Base-by-base conservation (phyloP, 163 green algal species). In the Prototheca wickerhamii region DNA sequence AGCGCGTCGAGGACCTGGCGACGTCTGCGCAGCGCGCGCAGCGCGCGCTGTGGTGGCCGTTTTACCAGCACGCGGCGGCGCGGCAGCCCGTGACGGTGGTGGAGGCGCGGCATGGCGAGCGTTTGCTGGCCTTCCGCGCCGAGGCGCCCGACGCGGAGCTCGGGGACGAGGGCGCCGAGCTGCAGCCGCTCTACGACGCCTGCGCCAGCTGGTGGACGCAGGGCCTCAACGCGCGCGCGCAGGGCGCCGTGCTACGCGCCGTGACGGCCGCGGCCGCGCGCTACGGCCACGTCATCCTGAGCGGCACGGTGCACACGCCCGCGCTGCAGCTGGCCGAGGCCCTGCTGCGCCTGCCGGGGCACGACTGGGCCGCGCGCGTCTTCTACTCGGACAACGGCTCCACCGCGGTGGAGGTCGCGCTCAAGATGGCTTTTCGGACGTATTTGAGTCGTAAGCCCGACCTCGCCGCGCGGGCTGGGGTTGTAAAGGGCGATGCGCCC, bases 191-290 rank as follows among this genome's bases (percentile, higher is more conserved):
- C 50, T 94, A 94, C 60, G 93, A 99, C 75, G 91, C 72, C 26
- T 91, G 82, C 58, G 86, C 85, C 35, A 95, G 85, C 72, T 99
- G 93, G 93, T 99, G 93, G 93, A 99, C 93, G 0, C 91, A 97
- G 76, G 90, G 81, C 49, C 43, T 76, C 34, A 53, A 58, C 7
- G 49, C 37, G 28, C n/a, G 42, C 34, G 68, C 84, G 20, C 82
- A 92, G 65, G 49, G 72, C 18, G 78, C 81, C 58, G 55, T 96
- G 56, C 68, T 78, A 10, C 64, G 70, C 0, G 81, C 82, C 4
- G 72, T 95, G 49, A 77, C 60, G 17, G 75, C 86, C 30, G 89
- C 84, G 0, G 81, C 83, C 3, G 92, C 76, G 2, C 78, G 91
- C 6, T 98, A 94, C 69, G 82, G 90, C 30, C 93, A 98, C 72